phyloP scores from a whole-genome alignment of 83 land plant genomes.

The Isoetes engelmannii region DNA sequence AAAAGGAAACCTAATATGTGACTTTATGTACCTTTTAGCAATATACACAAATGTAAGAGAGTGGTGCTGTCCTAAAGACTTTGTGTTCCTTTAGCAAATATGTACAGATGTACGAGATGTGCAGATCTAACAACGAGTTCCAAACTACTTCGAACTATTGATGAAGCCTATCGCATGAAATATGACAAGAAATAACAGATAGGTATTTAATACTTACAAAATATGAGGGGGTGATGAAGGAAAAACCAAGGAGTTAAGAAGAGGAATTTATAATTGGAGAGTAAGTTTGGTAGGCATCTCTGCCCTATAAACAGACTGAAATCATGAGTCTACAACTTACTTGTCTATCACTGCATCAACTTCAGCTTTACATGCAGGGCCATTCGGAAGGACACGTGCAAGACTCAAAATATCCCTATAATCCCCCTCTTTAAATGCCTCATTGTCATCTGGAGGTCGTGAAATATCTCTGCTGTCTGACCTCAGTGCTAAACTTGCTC shows the following conservation, averaged over 20 bases:
- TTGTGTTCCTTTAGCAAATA: too few species aligned
- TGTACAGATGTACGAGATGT: too few species aligned
- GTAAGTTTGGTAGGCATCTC: background rate
- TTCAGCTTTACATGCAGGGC: constrained; percentile 78
- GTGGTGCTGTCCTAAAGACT: too few species aligned
- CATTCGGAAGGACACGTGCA: constrained; percentile 68
- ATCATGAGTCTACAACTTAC: constrained; percentile 33
- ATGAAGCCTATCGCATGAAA: too few species aligned
- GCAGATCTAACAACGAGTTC: too few species aligned
- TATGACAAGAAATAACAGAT: too few species aligned
- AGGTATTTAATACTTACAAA: background rate
- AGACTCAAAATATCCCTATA: constrained; percentile 89
- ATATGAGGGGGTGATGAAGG: background rate
- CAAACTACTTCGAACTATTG: too few species aligned
- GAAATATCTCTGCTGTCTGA: background rate
- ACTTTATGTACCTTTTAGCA: too few species aligned
- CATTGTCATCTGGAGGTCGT: constrained; percentile 41
- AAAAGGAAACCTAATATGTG: too few species aligned
- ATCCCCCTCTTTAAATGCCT: constrained; percentile 70
- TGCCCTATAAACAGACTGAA: too few species aligned
- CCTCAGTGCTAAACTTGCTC: constrained; percentile 13
- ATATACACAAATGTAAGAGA: too few species aligned
- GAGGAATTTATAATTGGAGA: background rate
- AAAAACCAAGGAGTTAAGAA: background rate
- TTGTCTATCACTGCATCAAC: constrained; percentile 77